phyloP scores from a whole-genome alignment of 345 rosid species.

The Linum usitatissimum region DNA sequence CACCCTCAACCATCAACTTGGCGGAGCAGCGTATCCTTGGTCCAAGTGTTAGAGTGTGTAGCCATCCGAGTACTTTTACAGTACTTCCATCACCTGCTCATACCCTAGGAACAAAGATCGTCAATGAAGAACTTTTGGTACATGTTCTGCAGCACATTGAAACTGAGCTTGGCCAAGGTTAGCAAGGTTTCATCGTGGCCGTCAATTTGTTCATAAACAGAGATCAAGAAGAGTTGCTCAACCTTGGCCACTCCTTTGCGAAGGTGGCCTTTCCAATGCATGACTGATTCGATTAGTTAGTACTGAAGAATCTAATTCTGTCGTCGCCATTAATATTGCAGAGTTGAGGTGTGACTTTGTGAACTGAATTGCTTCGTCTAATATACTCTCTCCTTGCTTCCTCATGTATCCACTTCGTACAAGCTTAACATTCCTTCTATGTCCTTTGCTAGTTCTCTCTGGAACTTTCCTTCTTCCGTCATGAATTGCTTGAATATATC shows the following conservation, averaged over 20 bases:
- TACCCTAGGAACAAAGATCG: background rate
- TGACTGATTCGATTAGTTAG: background rate
- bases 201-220: background rate
- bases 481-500: constrained; percentile 18
- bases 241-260: constrained; percentile 13
- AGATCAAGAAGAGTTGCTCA: constrained; percentile 18
- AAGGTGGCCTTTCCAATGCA: constrained; percentile 18
- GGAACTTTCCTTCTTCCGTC: constrained; percentile 20
- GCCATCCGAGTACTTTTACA: background rate
- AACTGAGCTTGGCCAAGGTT: background rate
- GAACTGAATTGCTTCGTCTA: constrained; percentile 17
- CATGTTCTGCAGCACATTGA: background rate
- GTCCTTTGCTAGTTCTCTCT: constrained; percentile 3
- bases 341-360: constrained; percentile 4
- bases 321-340: no score
- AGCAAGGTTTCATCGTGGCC: background rate
- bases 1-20: no score
- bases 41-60: background rate
- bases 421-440: constrained; percentile 19
- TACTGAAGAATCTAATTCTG: background rate
- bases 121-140: background rate
- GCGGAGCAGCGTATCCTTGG: background rate
- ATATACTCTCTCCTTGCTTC: constrained; percentile 11
- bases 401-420: constrained; percentile 18
- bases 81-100: background rate